A percentile compares a stretch with the other conserved stretches of the same genome.
phyloP scores from a whole-genome alignment of 2,329 filamentous ascomycete species.

The Hypoxylon sp. region DNA sequence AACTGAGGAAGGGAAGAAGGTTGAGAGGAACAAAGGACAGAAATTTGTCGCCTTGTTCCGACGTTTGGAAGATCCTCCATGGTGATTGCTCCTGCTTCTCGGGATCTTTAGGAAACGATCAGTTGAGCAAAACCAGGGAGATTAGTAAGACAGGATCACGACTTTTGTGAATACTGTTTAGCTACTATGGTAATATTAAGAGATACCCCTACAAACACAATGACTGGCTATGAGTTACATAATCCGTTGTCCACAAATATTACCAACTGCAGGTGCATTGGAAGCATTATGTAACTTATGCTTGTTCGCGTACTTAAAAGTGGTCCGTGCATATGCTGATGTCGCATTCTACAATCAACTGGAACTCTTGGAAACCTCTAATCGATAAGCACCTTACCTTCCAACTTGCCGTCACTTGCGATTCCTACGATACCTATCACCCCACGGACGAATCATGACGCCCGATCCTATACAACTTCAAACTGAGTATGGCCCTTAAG shows the following conservation, averaged over 20 bases:
- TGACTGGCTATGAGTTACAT: background rate
- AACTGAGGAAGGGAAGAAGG: slow-evolving; percentile 98
- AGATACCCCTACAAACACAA: background rate
- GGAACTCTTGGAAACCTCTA: slow-evolving; percentile 13
- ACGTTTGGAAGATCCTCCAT: slow-evolving; percentile 83
- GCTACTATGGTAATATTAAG: background rate
- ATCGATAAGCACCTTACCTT: slow-evolving; percentile 43
- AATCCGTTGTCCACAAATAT: too few relatives aligned
- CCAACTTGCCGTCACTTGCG: slow-evolving; percentile 33
- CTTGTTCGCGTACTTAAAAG: background rate
- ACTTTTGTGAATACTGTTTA: background rate
- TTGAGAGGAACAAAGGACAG: slow-evolving; percentile 87
- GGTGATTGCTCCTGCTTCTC: slow-evolving; percentile 61
- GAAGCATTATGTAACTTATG: background rate
- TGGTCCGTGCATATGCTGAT: background rate
- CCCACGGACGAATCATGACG: slow-evolving; percentile 53
- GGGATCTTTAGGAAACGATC: background rate
- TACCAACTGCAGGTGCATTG: too few relatives aligned
- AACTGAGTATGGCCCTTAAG: slow-evolving; percentile 75
- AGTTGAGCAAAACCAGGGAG: background rate
- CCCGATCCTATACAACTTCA: slow-evolving; percentile 54
- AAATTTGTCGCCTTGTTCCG: slow-evolving; percentile 94
- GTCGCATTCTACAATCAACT: background rate
- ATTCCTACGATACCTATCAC: slow-evolving; percentile 29
- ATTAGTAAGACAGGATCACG: background rate